Base-by-base conservation (phyloP, 805 yeast genomes). In the Clavispora phyllophila region DNA sequence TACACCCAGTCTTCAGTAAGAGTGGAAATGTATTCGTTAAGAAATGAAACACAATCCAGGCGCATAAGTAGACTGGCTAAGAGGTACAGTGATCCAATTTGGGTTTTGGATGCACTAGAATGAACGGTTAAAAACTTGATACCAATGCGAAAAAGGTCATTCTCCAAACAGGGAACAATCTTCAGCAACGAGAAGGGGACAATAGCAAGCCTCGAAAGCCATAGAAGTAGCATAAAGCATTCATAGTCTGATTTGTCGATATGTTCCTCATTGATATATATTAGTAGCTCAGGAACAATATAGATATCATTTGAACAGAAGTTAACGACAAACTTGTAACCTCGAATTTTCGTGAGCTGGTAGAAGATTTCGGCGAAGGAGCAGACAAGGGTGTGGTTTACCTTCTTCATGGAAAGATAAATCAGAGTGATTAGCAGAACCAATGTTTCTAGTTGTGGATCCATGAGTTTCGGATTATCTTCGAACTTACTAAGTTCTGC, bases 161-260 rank as follows among this genome's bases (percentile, higher is more conserved):
- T 48, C 4, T 74, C 53, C 6, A 75, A 58, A 0, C 60, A 43
- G 0, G 55, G 44, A 2, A 57, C 47, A 13, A 82, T 60, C 0
- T 62, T 48, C 1, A 59, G 61, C 20, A 90, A 63, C 2, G 77
- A 72, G 55, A 90, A 89, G 0, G 98, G 97, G 0, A 82, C 78
- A n/a, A 85, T 63, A 0, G 81, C 73, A 18, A 89, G 63, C 9
- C 82, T 78, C 0, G 83, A 73, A 9, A 87, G 68, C 96, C 96
- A 90, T 3, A 84, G 65, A 8, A 88, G 60, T 33, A 80, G 55
- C 9, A 82, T 37, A 44, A 63, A 66, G 1, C 46, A 41, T 40
- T 65, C 68, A 42, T 50, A 51, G 23, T 57, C 65, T 4, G 37
- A 23, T 27, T 47, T 44, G 1, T 40, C 20, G 2, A 14, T 38